phyloP scores from a whole-genome alignment of 106 monocot genomes.

The Apostasia ramifera region DNA sequence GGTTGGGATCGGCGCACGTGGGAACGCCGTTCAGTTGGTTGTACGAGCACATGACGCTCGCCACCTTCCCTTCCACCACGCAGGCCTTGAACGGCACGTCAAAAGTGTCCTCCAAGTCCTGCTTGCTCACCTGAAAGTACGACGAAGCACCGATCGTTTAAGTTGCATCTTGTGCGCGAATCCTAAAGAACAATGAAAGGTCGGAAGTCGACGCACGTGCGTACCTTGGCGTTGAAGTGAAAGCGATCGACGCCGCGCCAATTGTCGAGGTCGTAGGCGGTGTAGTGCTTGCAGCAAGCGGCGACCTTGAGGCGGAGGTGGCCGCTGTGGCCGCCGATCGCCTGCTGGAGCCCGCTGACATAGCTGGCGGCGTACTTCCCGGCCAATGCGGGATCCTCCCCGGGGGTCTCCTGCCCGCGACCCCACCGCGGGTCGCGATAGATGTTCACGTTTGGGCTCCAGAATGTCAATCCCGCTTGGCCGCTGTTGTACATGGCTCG shows the following conservation, averaged over 20 bases:
- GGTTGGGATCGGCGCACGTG: constrained; percentile 29
- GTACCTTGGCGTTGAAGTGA: constrained; percentile 28
- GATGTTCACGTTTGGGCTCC: constrained; percentile 9
- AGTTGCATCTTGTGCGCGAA: not conserved
- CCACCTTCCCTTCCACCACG: constrained; percentile 32
- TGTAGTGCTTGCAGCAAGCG: constrained; percentile 56
- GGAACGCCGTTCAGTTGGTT: constrained; percentile 58
- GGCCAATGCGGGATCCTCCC: constrained; percentile 34
- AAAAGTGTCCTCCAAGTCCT: constrained; percentile 55
- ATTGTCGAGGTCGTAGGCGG: constrained; percentile 44
- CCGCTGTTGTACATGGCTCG: constrained; percentile 4
- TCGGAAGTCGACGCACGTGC: not conserved
- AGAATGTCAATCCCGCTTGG: not conserved
- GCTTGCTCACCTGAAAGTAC: constrained; percentile 22
- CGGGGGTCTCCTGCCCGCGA: constrained; percentile 42
- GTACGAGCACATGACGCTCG: constrained; percentile 61
- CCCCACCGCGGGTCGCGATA: constrained; percentile 34
- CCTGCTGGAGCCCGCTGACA: constrained; percentile 40
- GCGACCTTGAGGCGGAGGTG: constrained; percentile 29
- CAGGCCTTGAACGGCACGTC: constrained; percentile 41
- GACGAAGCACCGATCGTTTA: not conserved
- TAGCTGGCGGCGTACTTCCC: constrained; percentile 26
- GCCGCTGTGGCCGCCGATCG: not conserved
- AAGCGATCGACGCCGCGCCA: constrained; percentile 25
- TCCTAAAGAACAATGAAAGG: not conserved